These are phyloP conservation scores for Pestalotiopsis sp. DNA, from an alignment of 2,329 filamentous ascomycete genomes.

Conservation along the genomic window DNA sequence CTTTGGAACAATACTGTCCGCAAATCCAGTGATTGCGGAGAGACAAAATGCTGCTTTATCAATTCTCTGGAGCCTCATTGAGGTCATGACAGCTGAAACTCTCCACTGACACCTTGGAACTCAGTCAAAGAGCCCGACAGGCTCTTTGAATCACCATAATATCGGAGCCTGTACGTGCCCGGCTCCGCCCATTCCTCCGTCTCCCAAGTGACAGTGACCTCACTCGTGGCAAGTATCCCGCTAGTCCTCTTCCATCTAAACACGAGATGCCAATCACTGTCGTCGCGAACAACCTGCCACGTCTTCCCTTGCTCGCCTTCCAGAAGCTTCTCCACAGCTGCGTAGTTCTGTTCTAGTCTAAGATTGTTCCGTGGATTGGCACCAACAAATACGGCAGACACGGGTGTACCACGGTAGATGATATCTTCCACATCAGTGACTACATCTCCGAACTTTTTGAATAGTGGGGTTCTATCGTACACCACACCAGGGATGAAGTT, in stretches of 20 bases:
- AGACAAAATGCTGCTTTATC: background rate
- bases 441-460: constrained; percentile 71
- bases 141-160: constrained; percentile 80
- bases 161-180: constrained; percentile 75
- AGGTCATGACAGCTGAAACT: constrained; percentile 41
- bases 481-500: constrained; percentile 81
- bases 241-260: constrained; percentile 80
- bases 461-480: constrained; percentile 67
- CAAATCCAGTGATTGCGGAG: background rate
- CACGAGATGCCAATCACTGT: constrained; percentile 80
- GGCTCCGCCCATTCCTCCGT: constrained; percentile 59
- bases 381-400: constrained; percentile 74
- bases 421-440: constrained; percentile 51
- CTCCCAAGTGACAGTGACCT: constrained; percentile 79
- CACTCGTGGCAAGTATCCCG: constrained; percentile 70
- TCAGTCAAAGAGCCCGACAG: constrained; percentile 61
- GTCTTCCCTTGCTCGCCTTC: constrained; percentile 12
- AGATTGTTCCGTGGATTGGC: constrained; percentile 90
- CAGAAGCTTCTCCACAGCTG: constrained; percentile 69
- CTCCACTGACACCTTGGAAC: constrained; percentile 69
- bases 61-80: no score
- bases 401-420: constrained; percentile 60
- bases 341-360: constrained; percentile 75
- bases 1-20: background rate
- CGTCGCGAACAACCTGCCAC: constrained; percentile 73